A percentile compares a stretch with the other conserved stretches of the same genome.
phyloP scores from a whole-genome alignment of 2,329 filamentous ascomycete genomes.

The Fusarium sororula region DNA sequence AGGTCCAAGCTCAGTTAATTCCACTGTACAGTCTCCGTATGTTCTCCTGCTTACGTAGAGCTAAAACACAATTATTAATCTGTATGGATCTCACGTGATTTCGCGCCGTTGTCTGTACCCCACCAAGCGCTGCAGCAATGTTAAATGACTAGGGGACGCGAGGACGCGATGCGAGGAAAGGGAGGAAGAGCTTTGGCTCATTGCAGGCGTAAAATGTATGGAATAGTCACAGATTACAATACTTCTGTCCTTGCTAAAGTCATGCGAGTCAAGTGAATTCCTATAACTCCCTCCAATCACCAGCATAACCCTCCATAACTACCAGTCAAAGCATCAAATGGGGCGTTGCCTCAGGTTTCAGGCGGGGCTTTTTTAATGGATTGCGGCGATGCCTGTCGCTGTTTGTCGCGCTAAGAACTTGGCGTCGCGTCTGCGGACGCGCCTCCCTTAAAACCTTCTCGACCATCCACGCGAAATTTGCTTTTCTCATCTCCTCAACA shows the following conservation, averaged over 20 bases:
- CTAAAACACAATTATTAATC: slow-evolving; percentile 40
- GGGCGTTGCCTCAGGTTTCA: slow-evolving; percentile 41
- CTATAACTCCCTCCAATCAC: slow-evolving; percentile 10
- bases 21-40: neutral
- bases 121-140: slow-evolving; percentile 30
- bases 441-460: slow-evolving; percentile 50
- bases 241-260: neutral
- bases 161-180: slow-evolving; percentile 26
- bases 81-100: slow-evolving; percentile 35
- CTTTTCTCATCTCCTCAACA: slow-evolving; percentile 39
- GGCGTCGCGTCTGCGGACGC: slow-evolving; percentile 49
- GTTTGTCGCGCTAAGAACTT: slow-evolving; percentile 47
- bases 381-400: slow-evolving; percentile 29
- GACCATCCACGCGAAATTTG: slow-evolving; percentile 39
- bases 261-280: neutral
- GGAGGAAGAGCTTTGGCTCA: neutral
- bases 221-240: neutral
- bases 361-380: slow-evolving; percentile 44
- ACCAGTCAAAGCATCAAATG: slow-evolving; percentile 9
- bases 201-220: neutral
- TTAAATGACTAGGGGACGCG: slow-evolving; percentile 26
- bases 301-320: slow-evolving; percentile 1
- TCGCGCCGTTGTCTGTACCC: slow-evolving; percentile 25
- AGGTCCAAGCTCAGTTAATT: slow-evolving; percentile 20
- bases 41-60: slow-evolving; percentile 29